Base-by-base conservation (phyloP, 345 rosid species). In the Kernera saxatilis region DNA sequence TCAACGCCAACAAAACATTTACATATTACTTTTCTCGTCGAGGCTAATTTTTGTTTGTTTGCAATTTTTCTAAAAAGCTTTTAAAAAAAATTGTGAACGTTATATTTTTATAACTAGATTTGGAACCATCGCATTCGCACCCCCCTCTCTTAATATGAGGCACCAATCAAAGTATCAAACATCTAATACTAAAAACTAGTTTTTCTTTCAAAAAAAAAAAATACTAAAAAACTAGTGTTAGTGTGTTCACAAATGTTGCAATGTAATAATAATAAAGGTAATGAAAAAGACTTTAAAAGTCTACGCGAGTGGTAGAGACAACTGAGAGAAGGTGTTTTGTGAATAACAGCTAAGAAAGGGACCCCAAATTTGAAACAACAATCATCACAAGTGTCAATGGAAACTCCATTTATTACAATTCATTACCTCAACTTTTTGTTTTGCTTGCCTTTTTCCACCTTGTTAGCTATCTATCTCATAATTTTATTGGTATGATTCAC, bases 321-420 rank as follows among this genome's bases (percentile, higher is more conserved):
- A 71, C 29, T 44, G 37, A 65, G 44, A 55, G 49, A 55, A 35
- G 29, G 33, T 57, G 36, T 63, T 53, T 63, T 53, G 49, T 63
- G 70, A 72, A 53, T 21, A 35, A 72, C 76, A 72, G 64, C 76
- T 72, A 63, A 63, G 39, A 23, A 43, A 63, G 7, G 48, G 76
- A 63, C 76, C 76, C 44, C n/a, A n/a, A 19, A 46, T 53, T 63
- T 33, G 39, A 63, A 63, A 63, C 48, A 32, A 43, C 48, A 53
- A 52, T 63, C 70, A 72, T 72, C 43, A 71, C 62, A 25, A 14
- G 29, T 51, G 53, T 61, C 69, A 27, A 61, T 71, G 43, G 53
- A 32, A 70, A 71, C 44, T 39, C 35, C 53, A 50, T 71, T 70
- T 58, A 59, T 17, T 27, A 43, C 22, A 43, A 15, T 43, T 17